Conservation (phyloP, 495 filamentous ascomycete species). For the Acidomyces sp. region DNA sequence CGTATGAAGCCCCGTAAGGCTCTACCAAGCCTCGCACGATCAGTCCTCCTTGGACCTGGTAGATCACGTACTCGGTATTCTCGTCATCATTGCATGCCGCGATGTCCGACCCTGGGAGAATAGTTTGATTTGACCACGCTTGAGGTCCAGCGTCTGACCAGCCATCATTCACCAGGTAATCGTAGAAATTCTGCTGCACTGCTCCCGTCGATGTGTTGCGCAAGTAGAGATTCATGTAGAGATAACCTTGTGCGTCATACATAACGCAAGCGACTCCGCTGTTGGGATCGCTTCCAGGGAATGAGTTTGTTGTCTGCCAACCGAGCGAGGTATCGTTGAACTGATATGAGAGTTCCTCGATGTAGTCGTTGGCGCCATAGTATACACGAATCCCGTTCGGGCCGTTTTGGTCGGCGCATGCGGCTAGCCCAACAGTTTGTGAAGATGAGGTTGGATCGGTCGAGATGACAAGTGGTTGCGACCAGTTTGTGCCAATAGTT, state of each 20-base stretch:
- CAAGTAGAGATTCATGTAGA: conserved; percentile 9
- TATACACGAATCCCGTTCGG: conserved; percentile 9
- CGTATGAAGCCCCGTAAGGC: not conserved
- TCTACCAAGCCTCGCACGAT: conserved; percentile 1
- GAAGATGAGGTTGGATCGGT: not conserved
- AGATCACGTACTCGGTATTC: conserved; percentile 7
- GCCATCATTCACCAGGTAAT: not conserved
- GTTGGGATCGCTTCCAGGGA: conserved; percentile 4
- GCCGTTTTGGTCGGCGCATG: conserved; percentile 5
- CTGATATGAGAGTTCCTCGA: conserved; percentile 3
- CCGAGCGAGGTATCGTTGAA: conserved; percentile 3
- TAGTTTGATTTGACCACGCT: conserved; percentile 1
- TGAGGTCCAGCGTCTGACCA: not conserved
- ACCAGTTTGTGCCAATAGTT: conserved; percentile 1
- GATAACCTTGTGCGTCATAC: not conserved
- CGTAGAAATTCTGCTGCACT: conserved; percentile 1
- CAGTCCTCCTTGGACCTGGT: not conserved
- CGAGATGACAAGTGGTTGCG: not conserved
- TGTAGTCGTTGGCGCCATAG: conserved; percentile 1
- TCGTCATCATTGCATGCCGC: conserved; percentile 6
- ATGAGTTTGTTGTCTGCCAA: conserved; percentile 1
- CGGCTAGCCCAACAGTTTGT: conserved; percentile 7
- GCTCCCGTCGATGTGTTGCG: not conserved
- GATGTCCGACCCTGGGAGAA: conserved; percentile 2
- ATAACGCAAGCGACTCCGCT: conserved; percentile 11